These are phyloP conservation scores for Flammula alnicola DNA, from an alignment of 1,284 basidiomycete genomes.

Conservation along the genomic window DNA sequence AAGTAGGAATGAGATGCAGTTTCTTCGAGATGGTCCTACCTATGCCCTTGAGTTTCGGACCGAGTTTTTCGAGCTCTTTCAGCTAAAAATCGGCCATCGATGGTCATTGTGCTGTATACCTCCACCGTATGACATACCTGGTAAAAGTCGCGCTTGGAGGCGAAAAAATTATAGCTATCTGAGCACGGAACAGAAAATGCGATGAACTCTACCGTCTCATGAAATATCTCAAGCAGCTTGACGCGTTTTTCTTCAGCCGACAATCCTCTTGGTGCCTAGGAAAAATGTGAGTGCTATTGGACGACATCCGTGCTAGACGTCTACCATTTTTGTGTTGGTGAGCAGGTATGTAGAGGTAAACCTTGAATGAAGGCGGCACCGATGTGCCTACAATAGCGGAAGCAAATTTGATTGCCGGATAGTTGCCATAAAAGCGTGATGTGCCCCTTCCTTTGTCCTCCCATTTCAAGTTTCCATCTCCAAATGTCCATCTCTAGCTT, in stretches of 20 bases:
- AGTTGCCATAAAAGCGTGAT: slow-evolving; percentile 4
- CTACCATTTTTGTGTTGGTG: slow-evolving; percentile 7
- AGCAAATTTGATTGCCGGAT: slow-evolving; percentile 13
- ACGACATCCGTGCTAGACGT: not conserved
- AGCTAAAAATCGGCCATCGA: slow-evolving; percentile 46
- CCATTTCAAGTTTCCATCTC: slow-evolving; percentile 1
- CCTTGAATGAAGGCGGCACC: no score
- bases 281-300: slow-evolving; percentile 1
- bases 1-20: slow-evolving; percentile 2
- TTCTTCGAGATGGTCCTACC: slow-evolving; percentile 46
- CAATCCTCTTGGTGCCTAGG: slow-evolving; percentile 77
- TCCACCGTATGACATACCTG: slow-evolving; percentile 48
- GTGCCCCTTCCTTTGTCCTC: slow-evolving; percentile 3
- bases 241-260: slow-evolving; percentile 82
- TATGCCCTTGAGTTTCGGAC: slow-evolving; percentile 85
- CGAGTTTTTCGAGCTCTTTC: slow-evolving; percentile 88
- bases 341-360: no score
- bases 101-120: not conserved
- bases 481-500: slow-evolving; percentile 1
- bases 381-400: slow-evolving; percentile 8
- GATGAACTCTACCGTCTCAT: slow-evolving; percentile 73
- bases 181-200: not conserved
- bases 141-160: slow-evolving; percentile 82
- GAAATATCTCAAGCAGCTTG: slow-evolving; percentile 86
- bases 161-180: not conserved